These are phyloP conservation scores for Neonectria ditissima DNA, from an alignment of 2,329 filamentous ascomycete species.

Conservation along the genomic window DNA sequence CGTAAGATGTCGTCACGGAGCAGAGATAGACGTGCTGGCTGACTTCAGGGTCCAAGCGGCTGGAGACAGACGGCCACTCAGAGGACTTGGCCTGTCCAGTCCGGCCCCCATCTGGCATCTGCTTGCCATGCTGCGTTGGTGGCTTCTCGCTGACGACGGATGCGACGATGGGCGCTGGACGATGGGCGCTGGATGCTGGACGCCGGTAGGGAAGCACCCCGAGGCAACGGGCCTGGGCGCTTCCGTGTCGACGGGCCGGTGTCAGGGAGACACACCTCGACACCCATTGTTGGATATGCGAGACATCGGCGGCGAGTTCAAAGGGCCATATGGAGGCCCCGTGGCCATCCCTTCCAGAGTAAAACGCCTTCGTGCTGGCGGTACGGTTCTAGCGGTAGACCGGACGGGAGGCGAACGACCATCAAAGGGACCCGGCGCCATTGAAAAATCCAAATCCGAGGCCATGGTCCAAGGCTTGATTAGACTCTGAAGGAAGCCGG, in stretches of 20 bases:
- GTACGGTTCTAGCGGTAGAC: neutral
- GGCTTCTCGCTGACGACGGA: slow-evolving; percentile 16
- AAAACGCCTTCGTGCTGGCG: slow-evolving; percentile 15
- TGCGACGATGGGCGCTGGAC: slow-evolving; percentile 4
- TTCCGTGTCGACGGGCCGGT: slow-evolving; percentile 31
- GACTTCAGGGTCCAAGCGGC: slow-evolving; percentile 4
- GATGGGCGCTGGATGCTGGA: slow-evolving; percentile 6
- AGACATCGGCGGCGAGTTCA: slow-evolving; percentile 12
- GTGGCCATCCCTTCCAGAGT: slow-evolving; percentile 8
- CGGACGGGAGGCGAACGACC: slow-evolving; percentile 19
- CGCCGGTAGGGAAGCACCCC: slow-evolving; percentile 15
- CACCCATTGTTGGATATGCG: slow-evolving; percentile 11
- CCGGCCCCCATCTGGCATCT: neutral
- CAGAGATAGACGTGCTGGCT: neutral
- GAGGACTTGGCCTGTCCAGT: neutral
- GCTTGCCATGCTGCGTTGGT: slow-evolving; percentile 7
- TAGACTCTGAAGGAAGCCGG: neutral
- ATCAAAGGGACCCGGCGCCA: slow-evolving; percentile 11
- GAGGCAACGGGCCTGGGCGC: slow-evolving; percentile 25
- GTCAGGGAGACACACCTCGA: slow-evolving; percentile 13
- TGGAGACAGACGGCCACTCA: slow-evolving; percentile 9
- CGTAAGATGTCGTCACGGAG: slow-evolving; percentile 22
- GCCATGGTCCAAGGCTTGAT: neutral
- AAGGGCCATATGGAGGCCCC: slow-evolving; percentile 6
- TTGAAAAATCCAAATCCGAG: slow-evolving; percentile 11